phyloP scores from a whole-genome alignment of 1,139 yeast species.

The Diutina pseudorugosa region DNA sequence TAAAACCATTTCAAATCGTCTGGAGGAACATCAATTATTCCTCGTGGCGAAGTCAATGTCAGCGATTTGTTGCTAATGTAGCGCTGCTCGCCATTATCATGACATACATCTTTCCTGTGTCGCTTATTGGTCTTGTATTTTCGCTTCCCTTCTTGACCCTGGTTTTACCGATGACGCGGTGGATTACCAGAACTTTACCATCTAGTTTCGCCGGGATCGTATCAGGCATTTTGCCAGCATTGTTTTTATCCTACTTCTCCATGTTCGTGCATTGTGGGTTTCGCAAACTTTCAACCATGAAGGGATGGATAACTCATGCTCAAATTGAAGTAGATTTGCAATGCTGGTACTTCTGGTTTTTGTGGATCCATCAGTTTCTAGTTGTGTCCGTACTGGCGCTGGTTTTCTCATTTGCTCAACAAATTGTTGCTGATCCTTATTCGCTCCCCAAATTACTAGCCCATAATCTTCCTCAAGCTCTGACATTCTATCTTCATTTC shows the following conservation, averaged over 20 bases:
- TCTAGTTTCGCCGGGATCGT: not conserved
- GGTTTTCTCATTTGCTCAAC: constrained; percentile 52
- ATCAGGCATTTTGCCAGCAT: not conserved
- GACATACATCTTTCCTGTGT: constrained; percentile 62
- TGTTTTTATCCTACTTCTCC: not conserved
- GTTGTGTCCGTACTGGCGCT: constrained; percentile 84
- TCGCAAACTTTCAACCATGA: not conserved
- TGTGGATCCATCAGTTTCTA: constrained; percentile 70
- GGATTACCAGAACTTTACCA: not conserved
- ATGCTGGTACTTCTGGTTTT: constrained; percentile 54
- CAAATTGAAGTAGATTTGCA: constrained; percentile 51
- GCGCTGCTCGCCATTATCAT: constrained; percentile 35
- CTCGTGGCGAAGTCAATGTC: constrained; percentile 18
- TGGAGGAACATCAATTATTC: constrained; percentile 46
- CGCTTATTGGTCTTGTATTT: constrained; percentile 48
- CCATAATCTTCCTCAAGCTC: constrained; percentile 65
- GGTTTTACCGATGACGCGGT: not conserved
- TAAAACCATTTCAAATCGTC: constrained; percentile 44
- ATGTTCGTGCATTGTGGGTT: not conserved
- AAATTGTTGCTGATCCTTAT: constrained; percentile 57
- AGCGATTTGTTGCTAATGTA: constrained; percentile 29
- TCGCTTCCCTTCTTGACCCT: not conserved
- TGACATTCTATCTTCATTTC: constrained; percentile 70
- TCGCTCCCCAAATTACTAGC: constrained; percentile 64
- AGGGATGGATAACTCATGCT: constrained; percentile 11